phyloP scores from a whole-genome alignment of 108 stramenopile species.

The Nannochloropsis gaditana region DNA sequence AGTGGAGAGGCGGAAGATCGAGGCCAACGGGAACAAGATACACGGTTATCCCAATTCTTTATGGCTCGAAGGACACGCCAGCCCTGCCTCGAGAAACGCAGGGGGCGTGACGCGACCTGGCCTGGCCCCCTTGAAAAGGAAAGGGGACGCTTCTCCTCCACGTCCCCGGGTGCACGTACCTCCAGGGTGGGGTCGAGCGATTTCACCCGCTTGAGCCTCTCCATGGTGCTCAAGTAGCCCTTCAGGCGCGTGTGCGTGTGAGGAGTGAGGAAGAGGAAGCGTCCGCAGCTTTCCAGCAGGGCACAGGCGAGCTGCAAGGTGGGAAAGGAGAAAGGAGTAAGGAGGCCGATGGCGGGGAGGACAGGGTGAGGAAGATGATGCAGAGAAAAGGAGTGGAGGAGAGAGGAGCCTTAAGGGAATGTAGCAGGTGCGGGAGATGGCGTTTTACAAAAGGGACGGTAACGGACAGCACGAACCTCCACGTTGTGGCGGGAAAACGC shows the following conservation, averaged over 20 bases:
- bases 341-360: neutral
- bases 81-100: too few relatives aligned
- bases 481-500: neutral
- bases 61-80: too few relatives aligned
- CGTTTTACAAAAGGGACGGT: neutral
- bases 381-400: neutral
- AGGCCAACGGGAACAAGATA: too few relatives aligned
- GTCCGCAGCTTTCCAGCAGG: conserved; percentile 81
- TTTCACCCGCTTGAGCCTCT: conserved; percentile 68
- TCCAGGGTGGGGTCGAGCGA: conserved; percentile 61
- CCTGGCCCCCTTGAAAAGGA: too few relatives aligned
- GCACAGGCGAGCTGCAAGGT: conserved; percentile 30
- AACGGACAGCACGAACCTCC: neutral
- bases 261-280: conserved; percentile 65
- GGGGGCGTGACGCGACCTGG: too few relatives aligned
- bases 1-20: neutral
- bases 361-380: neutral
- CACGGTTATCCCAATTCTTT: too few relatives aligned
- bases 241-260: conserved; percentile 67
- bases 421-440: neutral
- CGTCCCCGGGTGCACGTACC: neutral
- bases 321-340: neutral
- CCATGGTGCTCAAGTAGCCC: conserved; percentile 72
- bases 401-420: neutral
- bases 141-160: too few relatives aligned